Conservation (phyloP, 345 rosid species). For the Gossypium arboreum region DNA sequence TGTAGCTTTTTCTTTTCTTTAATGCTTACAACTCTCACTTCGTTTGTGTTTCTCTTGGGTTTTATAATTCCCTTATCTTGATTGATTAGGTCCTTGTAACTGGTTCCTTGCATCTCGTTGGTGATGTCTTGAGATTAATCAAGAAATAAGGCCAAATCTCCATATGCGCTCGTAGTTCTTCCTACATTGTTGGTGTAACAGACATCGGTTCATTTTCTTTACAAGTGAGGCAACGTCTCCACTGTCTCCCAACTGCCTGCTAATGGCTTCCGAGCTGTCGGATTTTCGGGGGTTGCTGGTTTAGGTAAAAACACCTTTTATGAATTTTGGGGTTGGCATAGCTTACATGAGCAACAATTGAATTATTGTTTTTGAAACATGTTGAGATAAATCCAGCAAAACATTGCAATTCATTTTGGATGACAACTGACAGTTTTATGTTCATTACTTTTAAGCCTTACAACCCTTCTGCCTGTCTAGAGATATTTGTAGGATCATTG, state of each 20-base stretch:
- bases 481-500: too few species aligned
- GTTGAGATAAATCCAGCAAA: conserved; percentile 1
- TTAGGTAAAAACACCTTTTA: neutral
- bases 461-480: too few species aligned
- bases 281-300: neutral
- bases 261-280: neutral
- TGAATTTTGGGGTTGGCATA: neutral
- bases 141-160: conserved; percentile 39
- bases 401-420: neutral
- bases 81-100: conserved; percentile 71
- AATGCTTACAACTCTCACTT: neutral
- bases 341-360: neutral
- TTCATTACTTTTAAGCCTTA: neutral
- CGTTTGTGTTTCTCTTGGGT: neutral
- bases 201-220: neutral
- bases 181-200: neutral
- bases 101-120: conserved; percentile 88
- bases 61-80: neutral
- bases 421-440: neutral
- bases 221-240: neutral
- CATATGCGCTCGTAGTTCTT: neutral
- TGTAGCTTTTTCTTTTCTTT: neutral
- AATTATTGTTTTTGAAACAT: neutral
- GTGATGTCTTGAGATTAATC: conserved; percentile 75
- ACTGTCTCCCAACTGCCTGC: neutral